phyloP scores from a whole-genome alignment of 306 rosid species.

The Castanea crenata region DNA sequence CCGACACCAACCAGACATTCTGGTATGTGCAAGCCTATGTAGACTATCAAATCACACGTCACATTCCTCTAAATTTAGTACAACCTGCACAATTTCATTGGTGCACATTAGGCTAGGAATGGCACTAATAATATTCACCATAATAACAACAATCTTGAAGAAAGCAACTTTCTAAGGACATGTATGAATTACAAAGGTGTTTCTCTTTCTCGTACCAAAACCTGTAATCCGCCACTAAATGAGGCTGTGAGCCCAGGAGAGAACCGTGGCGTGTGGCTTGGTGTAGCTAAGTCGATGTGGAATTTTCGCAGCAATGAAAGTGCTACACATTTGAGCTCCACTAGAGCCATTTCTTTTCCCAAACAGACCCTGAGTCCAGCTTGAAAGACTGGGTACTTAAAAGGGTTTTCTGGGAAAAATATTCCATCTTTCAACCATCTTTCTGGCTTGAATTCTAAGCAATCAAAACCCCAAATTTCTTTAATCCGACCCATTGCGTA shows the following conservation, averaged over 20 bases:
- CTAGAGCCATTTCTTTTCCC: conserved; percentile 79
- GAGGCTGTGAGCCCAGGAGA: conserved; percentile 88
- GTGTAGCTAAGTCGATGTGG: conserved; percentile 24
- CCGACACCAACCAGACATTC: conserved; percentile 13
- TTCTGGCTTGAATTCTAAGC: conserved; percentile 59
- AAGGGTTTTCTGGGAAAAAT: conserved; percentile 39
- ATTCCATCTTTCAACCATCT: conserved; percentile 61
- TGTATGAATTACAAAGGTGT: not conserved
- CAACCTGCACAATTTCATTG: not conserved
- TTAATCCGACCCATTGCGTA: conserved; percentile 79
- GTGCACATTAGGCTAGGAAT: not conserved
- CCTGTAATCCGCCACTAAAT: conserved; percentile 59
- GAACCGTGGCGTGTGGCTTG: conserved; percentile 46
- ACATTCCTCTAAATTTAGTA: conserved; percentile 7
- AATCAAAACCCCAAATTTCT: conserved; percentile 74
- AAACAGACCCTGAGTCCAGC: conserved; percentile 75
- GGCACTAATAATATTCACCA: not conserved
- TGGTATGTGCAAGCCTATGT: not conserved
- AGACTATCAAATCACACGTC: conserved; percentile 13
- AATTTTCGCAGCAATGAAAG: conserved; percentile 51
- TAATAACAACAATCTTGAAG: not conserved
- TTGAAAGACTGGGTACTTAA: conserved; percentile 75
- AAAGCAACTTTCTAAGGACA: too few relatives aligned
- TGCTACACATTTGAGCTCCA: conserved; percentile 59
- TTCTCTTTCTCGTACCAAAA: conserved; percentile 34